Base-by-base conservation (phyloP, 2,329 filamentous ascomycete genomes). In the Rhynchosporium agropyri region DNA sequence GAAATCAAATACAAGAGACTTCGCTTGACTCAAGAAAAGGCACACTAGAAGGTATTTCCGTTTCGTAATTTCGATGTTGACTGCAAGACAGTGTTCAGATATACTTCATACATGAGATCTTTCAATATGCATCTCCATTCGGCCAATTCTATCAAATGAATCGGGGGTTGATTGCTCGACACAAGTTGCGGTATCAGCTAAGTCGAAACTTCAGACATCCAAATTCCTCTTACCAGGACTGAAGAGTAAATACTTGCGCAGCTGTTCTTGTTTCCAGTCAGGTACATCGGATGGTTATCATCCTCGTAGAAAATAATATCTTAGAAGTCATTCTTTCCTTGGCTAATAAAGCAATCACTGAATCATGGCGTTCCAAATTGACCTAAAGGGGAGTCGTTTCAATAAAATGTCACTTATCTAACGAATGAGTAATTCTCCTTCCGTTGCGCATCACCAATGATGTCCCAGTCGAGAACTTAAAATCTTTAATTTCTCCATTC, bases 231-330 rank as follows among this genome's bases (percentile, higher is more conserved):
- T 28, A 54, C 36, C n/a, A 33, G 51, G 6, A 54, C 20, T 6
- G 36, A 58, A 28, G 57, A 62, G 28, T 62, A 62, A 8, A 58
- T 53, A 42, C 60, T 62, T 15, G 29, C 43, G 45, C 45, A 62
- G 1, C n/a, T 20, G 33, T 62, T 55, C 4, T 28, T 45, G 13
- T 58, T 62, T 5, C 60, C 60, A 50, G 57, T 53, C 1, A 33
- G 20, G 53, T 62, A 62, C 53, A 62, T 57, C 4, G 33, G 33
- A 36, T 36, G 33, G 20, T 57, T 36, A n/a, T 61, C 43, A 57
- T 57, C 53, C 15, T 61, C 57, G 13, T 28, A 61, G 53, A 57
- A 50, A 12, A 57, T 57, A 12, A 57, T 51, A 15, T 8, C 36
- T 36, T 56, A 43, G 33, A 49, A 57, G n/a, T 33, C 53, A 31